phyloP scores from a whole-genome alignment of 768 basidiomycete species.

The Boletus huronensis region DNA sequence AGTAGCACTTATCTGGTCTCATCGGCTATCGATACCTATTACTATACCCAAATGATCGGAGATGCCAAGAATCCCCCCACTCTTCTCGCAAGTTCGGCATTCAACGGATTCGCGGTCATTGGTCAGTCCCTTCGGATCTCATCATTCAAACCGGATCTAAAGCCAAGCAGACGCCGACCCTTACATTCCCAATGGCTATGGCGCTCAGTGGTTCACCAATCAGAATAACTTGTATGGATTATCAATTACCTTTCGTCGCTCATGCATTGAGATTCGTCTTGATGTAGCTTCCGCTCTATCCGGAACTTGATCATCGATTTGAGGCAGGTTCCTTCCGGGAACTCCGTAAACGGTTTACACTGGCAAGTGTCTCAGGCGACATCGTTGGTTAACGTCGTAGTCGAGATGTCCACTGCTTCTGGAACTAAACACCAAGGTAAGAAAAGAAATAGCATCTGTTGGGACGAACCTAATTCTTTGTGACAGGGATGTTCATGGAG shows the following conservation, averaged over 20 bases:
- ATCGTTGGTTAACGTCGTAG: constrained; percentile 65
- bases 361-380: constrained; percentile 84
- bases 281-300: constrained; percentile 59
- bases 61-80: constrained; percentile 68
- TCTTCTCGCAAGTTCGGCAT: constrained; percentile 55
- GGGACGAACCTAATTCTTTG: background rate
- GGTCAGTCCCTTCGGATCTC: constrained; percentile 37
- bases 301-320: constrained; percentile 75
- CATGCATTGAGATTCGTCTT: background rate
- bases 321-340: constrained; percentile 47
- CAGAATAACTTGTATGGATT: constrained; percentile 24
- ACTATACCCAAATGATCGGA: constrained; percentile 76
- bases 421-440: constrained; percentile 66
- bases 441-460: background rate
- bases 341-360: constrained; percentile 65
- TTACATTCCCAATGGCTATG: constrained; percentile 53
- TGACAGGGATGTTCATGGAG: constrained; percentile 64
- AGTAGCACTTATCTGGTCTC: constrained; percentile 65
- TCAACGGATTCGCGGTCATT: constrained; percentile 70
- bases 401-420: constrained; percentile 64
- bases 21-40: constrained; percentile 61
- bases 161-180: constrained; percentile 59
- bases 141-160: background rate
- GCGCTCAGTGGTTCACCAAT: constrained; percentile 25
- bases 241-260: background rate